Conservation (phyloP, 148 eudicot species). For the Selenicereus undatus region DNA sequence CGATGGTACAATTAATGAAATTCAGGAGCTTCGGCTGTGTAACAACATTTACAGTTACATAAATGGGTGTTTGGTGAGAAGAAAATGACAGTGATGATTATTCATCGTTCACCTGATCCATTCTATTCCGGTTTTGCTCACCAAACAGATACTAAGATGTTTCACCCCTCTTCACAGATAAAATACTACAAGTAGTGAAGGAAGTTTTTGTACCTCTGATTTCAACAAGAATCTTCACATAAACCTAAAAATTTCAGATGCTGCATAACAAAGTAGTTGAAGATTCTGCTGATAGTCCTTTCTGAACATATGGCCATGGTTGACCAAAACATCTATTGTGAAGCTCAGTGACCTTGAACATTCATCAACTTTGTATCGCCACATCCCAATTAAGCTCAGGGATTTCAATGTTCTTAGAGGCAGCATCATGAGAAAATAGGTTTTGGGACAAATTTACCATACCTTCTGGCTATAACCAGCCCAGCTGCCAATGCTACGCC, state of each 20-base stretch:
- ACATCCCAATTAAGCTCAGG: background rate
- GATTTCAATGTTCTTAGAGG: background rate
- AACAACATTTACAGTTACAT: background rate
- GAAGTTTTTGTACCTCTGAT: background rate
- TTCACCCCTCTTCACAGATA: background rate
- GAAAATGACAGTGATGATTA: no score
- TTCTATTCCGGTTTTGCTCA: no score
- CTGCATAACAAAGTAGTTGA: background rate
- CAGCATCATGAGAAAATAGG: constrained; percentile 16
- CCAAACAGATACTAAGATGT: background rate
- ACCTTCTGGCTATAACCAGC: constrained; percentile 55
- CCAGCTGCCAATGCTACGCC: constrained; percentile 61
- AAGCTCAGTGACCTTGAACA: background rate
- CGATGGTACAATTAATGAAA: no score
- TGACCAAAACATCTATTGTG: background rate
- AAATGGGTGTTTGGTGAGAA: no score
- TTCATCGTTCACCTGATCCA: no score
- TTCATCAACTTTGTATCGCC: background rate
- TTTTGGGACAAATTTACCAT: constrained; percentile 22
- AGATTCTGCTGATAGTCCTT: background rate
- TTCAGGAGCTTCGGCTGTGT: background rate
- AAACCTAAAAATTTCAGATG: background rate
- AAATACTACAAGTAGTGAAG: background rate
- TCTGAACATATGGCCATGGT: background rate
- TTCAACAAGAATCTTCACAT: background rate